Base-by-base conservation (phyloP, 169 alveolate genomes). In the Cryptosporidium meleagridis region DNA sequence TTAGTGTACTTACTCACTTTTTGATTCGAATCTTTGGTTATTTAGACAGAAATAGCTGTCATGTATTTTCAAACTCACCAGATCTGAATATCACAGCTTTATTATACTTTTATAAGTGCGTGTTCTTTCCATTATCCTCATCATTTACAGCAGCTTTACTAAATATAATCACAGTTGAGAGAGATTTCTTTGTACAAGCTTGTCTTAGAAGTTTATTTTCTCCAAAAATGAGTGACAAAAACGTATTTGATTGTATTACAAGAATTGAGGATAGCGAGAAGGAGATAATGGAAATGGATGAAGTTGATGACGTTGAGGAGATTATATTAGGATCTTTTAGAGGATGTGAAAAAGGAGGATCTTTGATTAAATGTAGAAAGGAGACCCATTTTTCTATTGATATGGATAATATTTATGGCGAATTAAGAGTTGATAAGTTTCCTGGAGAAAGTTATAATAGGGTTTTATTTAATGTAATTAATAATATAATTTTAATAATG, bases 21-120 rank as follows among this genome's bases (percentile, higher is more conserved):
- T 7, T 80, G 6, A 62, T 67, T 26, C 69, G 75, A 41, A 65
- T 80, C 9, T 80, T 80, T 65, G 73, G 80, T 6, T 62, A 59
- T 48, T 80, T 80, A 29, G 89, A 80, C 70, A 80, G 89, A 65
- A 80, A 80, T 67, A 62, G 70, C 53, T 62, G 80, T 21, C 89
- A 80, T 45, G 37, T 80, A 41, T 80, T 44, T 12, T 80, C 89
- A 3, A 45, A 72, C 4, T 80, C 75, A 35, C 89, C 89, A 23
- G 70, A 59, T 62, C 41, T 80, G 35, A 65, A 45, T 12, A 67
- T 41, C 4, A 80, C 89, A 35, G 69, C 89, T 29, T 58, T 80
- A 6, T 21, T 80, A 2, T 80, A 80, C 67, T 80, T 80, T 65
- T 80, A 80, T 23, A 59, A 65, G 45, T 80, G 75, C 18, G 89